Evolutionary conservation across 1,139 yeast species (phyloP).

Genomic region (Suhomyces coccinellae): DNA sequence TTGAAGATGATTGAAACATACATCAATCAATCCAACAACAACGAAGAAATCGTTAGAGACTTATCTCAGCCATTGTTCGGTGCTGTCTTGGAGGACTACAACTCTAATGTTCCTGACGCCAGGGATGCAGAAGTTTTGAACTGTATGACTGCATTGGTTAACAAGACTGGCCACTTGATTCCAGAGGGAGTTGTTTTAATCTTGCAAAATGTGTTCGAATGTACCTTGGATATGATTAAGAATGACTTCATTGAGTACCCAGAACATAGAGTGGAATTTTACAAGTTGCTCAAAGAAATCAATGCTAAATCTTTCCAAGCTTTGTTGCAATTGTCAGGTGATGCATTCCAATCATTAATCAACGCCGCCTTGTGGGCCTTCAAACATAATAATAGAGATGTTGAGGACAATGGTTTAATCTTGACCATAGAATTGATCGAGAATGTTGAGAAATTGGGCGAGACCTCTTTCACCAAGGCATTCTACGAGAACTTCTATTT

Average conservation of each 20-base stretch:
- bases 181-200: slow-evolving; percentile 89
- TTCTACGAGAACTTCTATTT: slow-evolving; percentile 89
- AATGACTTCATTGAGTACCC: slow-evolving; percentile 96
- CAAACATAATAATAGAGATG: slow-evolving; percentile 94
- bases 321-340: slow-evolving; percentile 83
- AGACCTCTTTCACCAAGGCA: slow-evolving; percentile 76
- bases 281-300: slow-evolving; percentile 83
- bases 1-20: slow-evolving; percentile 88
- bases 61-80: slow-evolving; percentile 80
- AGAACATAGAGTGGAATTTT: slow-evolving; percentile 95
- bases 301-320: slow-evolving; percentile 85
- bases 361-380: slow-evolving; percentile 98
- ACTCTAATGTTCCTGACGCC: slow-evolving; percentile 88
- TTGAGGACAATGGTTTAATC: slow-evolving; percentile 85
- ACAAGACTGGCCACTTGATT: slow-evolving; percentile 82
- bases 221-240: slow-evolving; percentile 93
- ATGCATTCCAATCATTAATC: slow-evolving; percentile 85
- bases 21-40: slow-evolving; percentile 81
- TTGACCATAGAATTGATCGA: slow-evolving; percentile 78
- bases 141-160: slow-evolving; percentile 89
- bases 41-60: slow-evolving; percentile 81
- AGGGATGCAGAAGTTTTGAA: slow-evolving; percentile 96
- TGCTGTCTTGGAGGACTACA: slow-evolving; percentile 89
- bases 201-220: slow-evolving; percentile 88
- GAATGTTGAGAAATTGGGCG: slow-evolving; percentile 78